Conservation (phyloP, 2,329 filamentous ascomycete species). For the Aspergillus sp. region DNA sequence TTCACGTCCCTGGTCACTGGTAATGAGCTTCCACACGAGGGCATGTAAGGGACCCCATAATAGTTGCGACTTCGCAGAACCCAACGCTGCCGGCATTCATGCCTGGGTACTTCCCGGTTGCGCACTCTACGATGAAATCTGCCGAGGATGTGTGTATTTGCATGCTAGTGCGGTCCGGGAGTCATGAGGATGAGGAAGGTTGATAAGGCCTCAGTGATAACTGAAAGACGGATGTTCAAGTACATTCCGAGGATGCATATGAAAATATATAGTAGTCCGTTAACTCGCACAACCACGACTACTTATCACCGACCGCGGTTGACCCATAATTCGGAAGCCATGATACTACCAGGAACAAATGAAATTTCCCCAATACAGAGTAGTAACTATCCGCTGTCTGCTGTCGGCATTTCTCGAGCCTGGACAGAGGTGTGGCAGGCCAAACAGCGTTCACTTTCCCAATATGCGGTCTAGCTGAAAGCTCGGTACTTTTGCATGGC, state of each 20-base stretch:
- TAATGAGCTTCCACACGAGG: slow-evolving; percentile 13
- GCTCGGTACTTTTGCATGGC: not conserved
- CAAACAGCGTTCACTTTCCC: not conserved
- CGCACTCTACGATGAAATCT: not conserved
- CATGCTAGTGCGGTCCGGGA: not conserved
- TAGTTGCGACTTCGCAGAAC: not conserved
- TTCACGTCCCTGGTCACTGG: slow-evolving; percentile 38
- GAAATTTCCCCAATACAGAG: not conserved
- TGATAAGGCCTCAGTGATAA: not conserved
- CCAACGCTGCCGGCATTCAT: not conserved
- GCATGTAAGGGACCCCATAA: slow-evolving; percentile 4
- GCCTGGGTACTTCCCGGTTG: not conserved
- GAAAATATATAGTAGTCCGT: not conserved
- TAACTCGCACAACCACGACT: not conserved
- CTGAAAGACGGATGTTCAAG: not conserved
- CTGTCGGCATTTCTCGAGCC: not conserved
- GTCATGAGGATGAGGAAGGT: not conserved
- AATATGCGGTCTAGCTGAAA: not conserved
- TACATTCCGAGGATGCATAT: not conserved
- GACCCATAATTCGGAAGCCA: not conserved
- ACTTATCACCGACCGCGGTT: not conserved
- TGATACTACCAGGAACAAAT: too few species aligned
- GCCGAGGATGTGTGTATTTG: not conserved
- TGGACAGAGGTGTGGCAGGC: not conserved
- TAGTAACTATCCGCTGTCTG: not conserved